Evolutionary conservation across 1,284 basidiomycete species (phyloP), one percentile per base, ranked within the genome.

Genomic region (Sanghuangporus weigelae): DNA sequence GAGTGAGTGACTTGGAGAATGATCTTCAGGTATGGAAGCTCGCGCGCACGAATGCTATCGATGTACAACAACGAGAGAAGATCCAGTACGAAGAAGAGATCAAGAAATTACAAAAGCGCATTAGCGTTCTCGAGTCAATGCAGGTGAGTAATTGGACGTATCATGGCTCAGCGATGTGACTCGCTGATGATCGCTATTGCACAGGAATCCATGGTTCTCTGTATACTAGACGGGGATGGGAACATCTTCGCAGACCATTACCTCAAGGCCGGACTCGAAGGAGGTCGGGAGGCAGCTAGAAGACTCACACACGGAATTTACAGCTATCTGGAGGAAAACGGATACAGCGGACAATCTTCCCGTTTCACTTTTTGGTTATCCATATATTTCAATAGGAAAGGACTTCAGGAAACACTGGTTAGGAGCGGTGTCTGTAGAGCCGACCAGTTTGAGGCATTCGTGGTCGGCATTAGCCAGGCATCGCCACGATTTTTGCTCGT

Each of bases 211-310:
- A 79, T 92, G 67, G 84, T 90, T 59, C 78, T 90, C 66, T 90
- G 87, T 69, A 81, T 89, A 66, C 81, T 92, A 68, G 87, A 92
- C 67, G 89, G 87, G 40, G 84, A 90, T 71, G 80, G 82, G 51
- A 84, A 84, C 68, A 74, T 90, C 66, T 92, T 92, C 76, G 77
- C 78, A 62, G 78, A 77, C 57, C 74, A 80, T 36, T 79, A 86
- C 64, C 73, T 92, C 48, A 71, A 71, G 44, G 83, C 85, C 71
- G 90, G 90, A 8, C 81, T 82, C 48, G 78, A 82, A 63, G 89
- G 89, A n/a, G 89, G 90, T 35, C 79, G 80, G 40, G 75, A 77
- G 57, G 89, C 88, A 21, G 89, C 86, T 26, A 83, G 89, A 68
- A 78, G 80, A 60, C 76, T 92, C 64, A 87, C 87, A 19, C 82